Base-by-base conservation (phyloP, 164 flowering plant species). In the Berberis vulgaris region DNA sequence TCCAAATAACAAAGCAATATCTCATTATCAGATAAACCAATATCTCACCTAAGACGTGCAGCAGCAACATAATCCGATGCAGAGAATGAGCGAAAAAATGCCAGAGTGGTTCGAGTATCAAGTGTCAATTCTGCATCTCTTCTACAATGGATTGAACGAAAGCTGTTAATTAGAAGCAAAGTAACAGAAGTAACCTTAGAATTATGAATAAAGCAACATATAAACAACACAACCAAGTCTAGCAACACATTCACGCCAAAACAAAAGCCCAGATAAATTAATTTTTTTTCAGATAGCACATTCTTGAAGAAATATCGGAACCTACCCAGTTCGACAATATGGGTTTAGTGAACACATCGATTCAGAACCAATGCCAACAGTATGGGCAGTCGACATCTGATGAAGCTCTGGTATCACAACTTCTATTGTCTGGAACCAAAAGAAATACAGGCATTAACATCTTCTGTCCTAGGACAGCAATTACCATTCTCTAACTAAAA, bases 281-380 rank as follows among this genome's bases (percentile, higher is more conserved):
- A 0, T 46, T 46, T 46, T 26, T 26, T 26, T 26, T 26, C 26
- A 26, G 26, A 26, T 26, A 26, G 26, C 26, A 26, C 26, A 26
- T 26, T 8, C 49, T 46, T 46, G 26, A 57, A 4, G 45, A 45
- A 45, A 8, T 57, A 62, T 54, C 1, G 44, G 72, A 76, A 43
- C 71, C 57, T 82, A 93, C 98, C 98, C 97, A 58, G 84, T 86
- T 54, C 78, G 78, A 56, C 65, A 75, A 67, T 84, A 72, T 61
- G 96, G 96, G 74, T 69, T 86, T 65, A 91, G 45, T 5, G 83
- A 69, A 65, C 73, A 63, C n/a, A 81, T 40, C 43, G 79, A 2
- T 76, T 91, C 97, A 55, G 93, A 81, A 59, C 99, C 99, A 78
- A 91, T 83, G 2, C 96, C 84, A 80, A 91, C 93, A 72, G 84